Evolutionary conservation across 1,284 basidiomycete genomes (phyloP).

Genomic region (Mycena citricolor): DNA sequence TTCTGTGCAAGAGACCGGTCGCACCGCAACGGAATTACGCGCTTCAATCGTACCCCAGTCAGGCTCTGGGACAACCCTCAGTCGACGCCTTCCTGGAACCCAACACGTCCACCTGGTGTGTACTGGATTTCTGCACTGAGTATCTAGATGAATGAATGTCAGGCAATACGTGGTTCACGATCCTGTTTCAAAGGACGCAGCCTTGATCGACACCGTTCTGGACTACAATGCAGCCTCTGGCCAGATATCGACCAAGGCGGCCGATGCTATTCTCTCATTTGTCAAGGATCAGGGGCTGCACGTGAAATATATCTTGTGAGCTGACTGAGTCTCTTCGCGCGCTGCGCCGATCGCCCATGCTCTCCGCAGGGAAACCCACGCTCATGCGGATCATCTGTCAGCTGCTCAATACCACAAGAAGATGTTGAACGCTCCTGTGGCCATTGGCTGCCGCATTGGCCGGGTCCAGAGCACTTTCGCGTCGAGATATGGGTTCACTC

Average conservation of each 20-base stretch:
- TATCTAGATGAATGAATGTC: neutral
- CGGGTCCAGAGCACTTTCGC: conserved; percentile 40
- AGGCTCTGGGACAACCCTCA: conserved; percentile 7
- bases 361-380: conserved; percentile 38
- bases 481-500: conserved; percentile 34
- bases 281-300: conserved; percentile 31
- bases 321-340: conserved; percentile 2
- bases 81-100: conserved; percentile 28
- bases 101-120: conserved; percentile 25
- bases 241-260: conserved; percentile 34
- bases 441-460: conserved; percentile 39
- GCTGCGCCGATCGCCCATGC: conserved; percentile 1
- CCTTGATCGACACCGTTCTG: conserved; percentile 39
- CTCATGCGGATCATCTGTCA: conserved; percentile 43
- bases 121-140: neutral
- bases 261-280: conserved; percentile 37
- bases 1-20: too few species aligned
- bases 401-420: conserved; percentile 39
- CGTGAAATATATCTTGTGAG: conserved; percentile 37
- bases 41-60: conserved; percentile 1
- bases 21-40: too few species aligned
- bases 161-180: conserved; percentile 40
- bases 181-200: conserved; percentile 32
- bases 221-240: conserved; percentile 39
- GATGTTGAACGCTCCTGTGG: conserved; percentile 33